Conservation (phyloP, 352 stramenopile species). For the Globisporangium spiculum region DNA sequence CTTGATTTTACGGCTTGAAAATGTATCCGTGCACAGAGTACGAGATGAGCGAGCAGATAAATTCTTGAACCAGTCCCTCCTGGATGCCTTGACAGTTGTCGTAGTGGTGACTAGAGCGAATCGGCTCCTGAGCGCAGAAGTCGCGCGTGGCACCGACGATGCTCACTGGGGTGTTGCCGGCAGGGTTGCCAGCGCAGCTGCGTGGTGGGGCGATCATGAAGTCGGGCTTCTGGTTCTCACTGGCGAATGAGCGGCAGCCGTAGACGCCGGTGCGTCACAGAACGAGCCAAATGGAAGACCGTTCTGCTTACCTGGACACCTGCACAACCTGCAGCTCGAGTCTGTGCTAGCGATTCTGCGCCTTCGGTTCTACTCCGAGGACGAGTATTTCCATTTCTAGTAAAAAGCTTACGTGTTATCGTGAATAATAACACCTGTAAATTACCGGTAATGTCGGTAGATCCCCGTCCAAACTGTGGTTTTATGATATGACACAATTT, state of each 20-base stretch:
- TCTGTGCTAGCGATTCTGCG: no score
- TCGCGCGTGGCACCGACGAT: constrained; percentile 4
- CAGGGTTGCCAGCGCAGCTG: background rate
- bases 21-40: constrained; percentile 1
- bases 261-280: constrained; percentile 6
- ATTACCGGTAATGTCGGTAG: no score
- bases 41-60: background rate
- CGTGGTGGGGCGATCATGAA: background rate
- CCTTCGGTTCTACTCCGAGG: no score
- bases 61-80: constrained; percentile 2
- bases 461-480: no score
- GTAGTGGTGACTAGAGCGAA: background rate
- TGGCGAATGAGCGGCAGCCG: background rate
- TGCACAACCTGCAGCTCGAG: no score
- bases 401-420: no score
- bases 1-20: background rate
- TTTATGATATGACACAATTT: no score
- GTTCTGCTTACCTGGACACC: constrained; percentile 2
- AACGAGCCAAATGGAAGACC: constrained; percentile 9
- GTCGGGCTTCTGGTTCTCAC: background rate
- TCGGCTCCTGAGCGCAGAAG: constrained; percentile 5
- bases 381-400: no score
- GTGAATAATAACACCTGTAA: no score
- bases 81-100: constrained; percentile 12
- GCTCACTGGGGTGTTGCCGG: constrained; percentile 7